A percentile compares a stretch with the other conserved stretches of the same genome.
Evolutionary conservation across 176 grass and related monocot genomes (phyloP).

Genomic region (Miscanthus lutarioriparius): DNA sequence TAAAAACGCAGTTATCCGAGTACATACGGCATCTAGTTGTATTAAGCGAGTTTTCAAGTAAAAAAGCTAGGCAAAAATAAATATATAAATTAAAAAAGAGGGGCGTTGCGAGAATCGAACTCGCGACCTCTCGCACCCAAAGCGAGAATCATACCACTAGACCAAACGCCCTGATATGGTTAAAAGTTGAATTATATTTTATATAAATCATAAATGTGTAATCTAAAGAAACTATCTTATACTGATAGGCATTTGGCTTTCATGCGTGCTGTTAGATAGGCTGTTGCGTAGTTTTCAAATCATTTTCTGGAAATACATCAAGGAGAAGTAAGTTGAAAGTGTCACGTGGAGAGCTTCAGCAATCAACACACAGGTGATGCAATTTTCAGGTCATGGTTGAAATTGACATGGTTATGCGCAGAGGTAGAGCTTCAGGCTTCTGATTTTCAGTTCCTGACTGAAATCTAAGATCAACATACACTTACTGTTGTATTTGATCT

Average conservation of each 20-base stretch:
- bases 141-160: conserved; percentile 99
- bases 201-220: not conserved
- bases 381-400: not conserved
- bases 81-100: no score
- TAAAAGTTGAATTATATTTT: rapidly evolving
- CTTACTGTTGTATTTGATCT: not conserved
- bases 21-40: no score
- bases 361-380: not conserved
- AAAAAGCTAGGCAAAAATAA: no score
- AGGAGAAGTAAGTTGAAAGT: not conserved
- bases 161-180: conserved; percentile 73
- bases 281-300: not conserved
- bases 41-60: not conserved
- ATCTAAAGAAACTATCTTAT: no score
- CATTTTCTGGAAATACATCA: not conserved
- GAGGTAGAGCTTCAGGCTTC: not conserved
- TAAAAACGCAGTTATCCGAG: not conserved
- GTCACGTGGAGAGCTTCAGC: not conserved
- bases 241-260: no score
- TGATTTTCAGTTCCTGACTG: no score
- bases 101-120: conserved; percentile 99
- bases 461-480: no score
- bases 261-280: not conserved
- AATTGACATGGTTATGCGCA: not conserved
- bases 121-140: conserved; percentile 98